Base-by-base conservation (phyloP, 2,329 filamentous ascomycete species). In the Dothistroma pini region DNA sequence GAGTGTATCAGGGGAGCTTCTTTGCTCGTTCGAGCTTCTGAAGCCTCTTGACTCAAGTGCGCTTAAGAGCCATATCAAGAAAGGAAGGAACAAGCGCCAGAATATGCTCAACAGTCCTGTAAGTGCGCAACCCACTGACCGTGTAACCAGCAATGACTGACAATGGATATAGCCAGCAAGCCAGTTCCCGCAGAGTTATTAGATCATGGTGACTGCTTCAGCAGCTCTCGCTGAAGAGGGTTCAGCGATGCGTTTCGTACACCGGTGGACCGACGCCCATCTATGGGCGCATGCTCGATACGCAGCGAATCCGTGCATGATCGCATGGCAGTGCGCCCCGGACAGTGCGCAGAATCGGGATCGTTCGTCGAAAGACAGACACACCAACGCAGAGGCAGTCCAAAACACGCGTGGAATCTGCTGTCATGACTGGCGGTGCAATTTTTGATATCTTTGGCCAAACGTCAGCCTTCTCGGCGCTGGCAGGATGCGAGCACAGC, bases 51-150 rank as follows among this genome's bases (percentile, higher is more conserved):
- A 99, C 77, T 97, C 93, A 12, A 96, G 90, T 70, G 93, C 93
- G 35, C 82, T 99, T 64, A 99, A 99, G 84, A 97, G 89, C 70
- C 95, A 99, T 74, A 99, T 99, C 78, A 99, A 99, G 82, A 97
- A 97, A 81, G 93, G 93, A 64, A 85, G 93, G 63, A 96, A 93
- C 78, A 96, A 96, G 82, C 85, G 93, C 63, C 91, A 96, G 77
- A 93, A 88, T 77, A 96, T 96, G 85, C 83, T 97, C 62, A 97
- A 96, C 82, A 96, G 92, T 81, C 93, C 93, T 74, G 91, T 96
- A 87, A 80, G 91, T 88, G 11, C 8, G 21, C 7, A 32, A 14
- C n/a, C 11, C 16, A 4, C 11, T 10, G 22, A 22, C 21, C 16
- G 16, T 10, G n/a, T 22, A 25, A n/a, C n/a, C 19, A 4, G 11